These are phyloP conservation scores for Diaporthe citri DNA, from an alignment of 2,329 filamentous ascomycete species.

Conservation along the genomic window DNA sequence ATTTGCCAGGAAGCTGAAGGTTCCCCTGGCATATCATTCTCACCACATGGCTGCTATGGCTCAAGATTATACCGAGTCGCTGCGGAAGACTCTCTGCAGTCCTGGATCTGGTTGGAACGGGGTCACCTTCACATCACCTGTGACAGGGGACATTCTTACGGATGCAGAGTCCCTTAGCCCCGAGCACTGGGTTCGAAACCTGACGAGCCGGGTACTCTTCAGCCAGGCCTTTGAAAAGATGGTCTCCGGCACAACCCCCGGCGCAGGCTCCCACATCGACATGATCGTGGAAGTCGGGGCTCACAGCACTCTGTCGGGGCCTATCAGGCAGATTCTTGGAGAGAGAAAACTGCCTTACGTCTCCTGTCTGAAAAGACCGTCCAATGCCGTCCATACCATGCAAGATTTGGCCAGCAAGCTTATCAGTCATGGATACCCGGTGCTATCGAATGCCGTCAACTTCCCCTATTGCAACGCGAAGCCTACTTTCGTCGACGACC, in stretches of 20 bases:
- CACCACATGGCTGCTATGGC: constrained; percentile 46
- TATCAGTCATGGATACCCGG: background rate
- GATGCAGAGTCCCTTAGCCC: background rate
- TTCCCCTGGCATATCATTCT: constrained; percentile 49
- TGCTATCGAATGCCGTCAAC: background rate
- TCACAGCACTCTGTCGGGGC: constrained; percentile 46
- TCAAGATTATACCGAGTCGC: constrained; percentile 42
- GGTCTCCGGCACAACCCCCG: background rate
- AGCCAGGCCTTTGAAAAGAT: constrained; percentile 15
- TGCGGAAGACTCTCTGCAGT: constrained; percentile 11
- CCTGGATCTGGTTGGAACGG: background rate
- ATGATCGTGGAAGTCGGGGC: constrained; percentile 48
- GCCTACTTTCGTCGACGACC: background rate
- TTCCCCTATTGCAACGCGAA: background rate
- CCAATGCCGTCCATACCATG: constrained; percentile 18
- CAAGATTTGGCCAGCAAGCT: constrained; percentile 1
- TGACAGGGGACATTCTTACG: background rate
- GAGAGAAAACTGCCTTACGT: background rate
- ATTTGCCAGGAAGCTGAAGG: constrained; percentile 46
- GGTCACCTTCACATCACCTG: background rate
- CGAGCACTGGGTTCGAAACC: constrained; percentile 43
- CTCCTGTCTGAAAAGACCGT: background rate
- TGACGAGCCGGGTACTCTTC: constrained; percentile 19
- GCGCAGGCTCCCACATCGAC: constrained; percentile 43
- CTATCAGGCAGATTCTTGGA: constrained; percentile 45